These are phyloP conservation scores for Yarrowia bubula DNA, from an alignment of 805 yeast species.

Conservation along the genomic window DNA sequence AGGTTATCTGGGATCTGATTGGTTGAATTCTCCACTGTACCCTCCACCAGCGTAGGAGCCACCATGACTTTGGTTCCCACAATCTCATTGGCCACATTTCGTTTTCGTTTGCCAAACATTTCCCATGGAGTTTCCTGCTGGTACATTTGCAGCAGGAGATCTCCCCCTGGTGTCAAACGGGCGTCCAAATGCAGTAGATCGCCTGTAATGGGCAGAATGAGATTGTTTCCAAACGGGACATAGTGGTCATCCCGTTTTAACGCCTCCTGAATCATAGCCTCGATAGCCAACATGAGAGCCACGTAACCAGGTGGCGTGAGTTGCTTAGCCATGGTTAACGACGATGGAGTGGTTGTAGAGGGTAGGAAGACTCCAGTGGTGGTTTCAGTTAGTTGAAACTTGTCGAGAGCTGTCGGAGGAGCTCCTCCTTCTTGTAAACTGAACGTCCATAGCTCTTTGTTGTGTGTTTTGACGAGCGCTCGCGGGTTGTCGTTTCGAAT, in stretches of 20 bases:
- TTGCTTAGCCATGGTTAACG: constrained; percentile 2
- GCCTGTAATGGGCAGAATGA: constrained; percentile 28
- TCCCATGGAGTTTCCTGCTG: constrained; percentile 24
- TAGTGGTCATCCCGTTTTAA: constrained; percentile 27
- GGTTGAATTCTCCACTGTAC: not conserved
- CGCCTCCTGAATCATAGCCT: constrained; percentile 28
- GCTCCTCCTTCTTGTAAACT: constrained; percentile 27
- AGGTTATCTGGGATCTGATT: constrained; percentile 3
- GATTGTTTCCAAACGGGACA: constrained; percentile 30
- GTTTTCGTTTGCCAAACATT: not conserved
- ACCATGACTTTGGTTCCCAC: not conserved
- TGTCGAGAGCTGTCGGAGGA: constrained; percentile 31
- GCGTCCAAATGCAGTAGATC: constrained; percentile 32
- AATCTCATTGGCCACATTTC: not conserved
- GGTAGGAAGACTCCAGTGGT: constrained; percentile 36
- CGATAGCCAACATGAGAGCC: constrained; percentile 33
- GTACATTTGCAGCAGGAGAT: constrained; percentile 31
- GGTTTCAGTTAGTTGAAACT: constrained; percentile 33
- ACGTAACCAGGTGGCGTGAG: constrained; percentile 31
- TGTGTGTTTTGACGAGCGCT: constrained; percentile 31
- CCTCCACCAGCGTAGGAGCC: constrained; percentile 12
- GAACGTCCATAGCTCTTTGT: constrained; percentile 38
- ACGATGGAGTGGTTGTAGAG: constrained; percentile 30
- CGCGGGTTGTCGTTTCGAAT: constrained; percentile 30
- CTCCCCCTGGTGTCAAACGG: constrained; percentile 32